Percentiles rank a stretch among this genome's conserved stretches.
phyloP scores from a whole-genome alignment of 495 filamentous ascomycete genomes.

The Neurospora cerealis region DNA sequence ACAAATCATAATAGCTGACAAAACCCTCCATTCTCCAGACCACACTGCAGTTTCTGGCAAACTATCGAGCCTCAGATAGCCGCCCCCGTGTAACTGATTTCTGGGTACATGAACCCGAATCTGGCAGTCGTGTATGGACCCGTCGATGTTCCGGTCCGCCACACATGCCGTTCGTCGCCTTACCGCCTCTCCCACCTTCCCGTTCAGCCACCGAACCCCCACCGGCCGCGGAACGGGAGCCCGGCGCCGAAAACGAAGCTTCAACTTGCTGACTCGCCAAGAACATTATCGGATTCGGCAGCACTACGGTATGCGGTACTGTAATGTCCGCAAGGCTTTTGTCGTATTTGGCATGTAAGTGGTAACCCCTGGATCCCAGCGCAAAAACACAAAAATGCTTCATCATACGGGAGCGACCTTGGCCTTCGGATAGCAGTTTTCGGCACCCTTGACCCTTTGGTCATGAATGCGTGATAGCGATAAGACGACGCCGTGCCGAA shows the following conservation, averaged over 20 bases:
- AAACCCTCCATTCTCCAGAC: background rate
- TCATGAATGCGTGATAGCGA: background rate
- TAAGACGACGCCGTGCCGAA: background rate
- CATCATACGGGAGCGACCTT: background rate
- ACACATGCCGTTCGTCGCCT: background rate
- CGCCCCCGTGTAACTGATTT: background rate
- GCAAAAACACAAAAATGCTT: background rate
- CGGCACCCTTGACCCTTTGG: background rate
- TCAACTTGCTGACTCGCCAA: background rate
- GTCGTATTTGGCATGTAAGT: background rate
- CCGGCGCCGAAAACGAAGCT: background rate
- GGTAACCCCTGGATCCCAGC: background rate
- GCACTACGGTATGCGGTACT: background rate
- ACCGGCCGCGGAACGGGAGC: background rate
- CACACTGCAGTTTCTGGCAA: background rate
- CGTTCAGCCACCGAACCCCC: background rate
- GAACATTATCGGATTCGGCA: background rate
- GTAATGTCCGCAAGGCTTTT: background rate
- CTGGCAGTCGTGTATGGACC: background rate
- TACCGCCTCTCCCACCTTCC: background rate
- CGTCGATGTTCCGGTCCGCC: background rate
- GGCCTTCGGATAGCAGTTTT: background rate
- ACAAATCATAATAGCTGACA: background rate
- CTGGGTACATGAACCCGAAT: background rate
- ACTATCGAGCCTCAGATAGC: background rate